Evolutionary conservation across 2,329 filamentous ascomycete species (phyloP).

Genomic region (Xylaria hypoxylon): DNA sequence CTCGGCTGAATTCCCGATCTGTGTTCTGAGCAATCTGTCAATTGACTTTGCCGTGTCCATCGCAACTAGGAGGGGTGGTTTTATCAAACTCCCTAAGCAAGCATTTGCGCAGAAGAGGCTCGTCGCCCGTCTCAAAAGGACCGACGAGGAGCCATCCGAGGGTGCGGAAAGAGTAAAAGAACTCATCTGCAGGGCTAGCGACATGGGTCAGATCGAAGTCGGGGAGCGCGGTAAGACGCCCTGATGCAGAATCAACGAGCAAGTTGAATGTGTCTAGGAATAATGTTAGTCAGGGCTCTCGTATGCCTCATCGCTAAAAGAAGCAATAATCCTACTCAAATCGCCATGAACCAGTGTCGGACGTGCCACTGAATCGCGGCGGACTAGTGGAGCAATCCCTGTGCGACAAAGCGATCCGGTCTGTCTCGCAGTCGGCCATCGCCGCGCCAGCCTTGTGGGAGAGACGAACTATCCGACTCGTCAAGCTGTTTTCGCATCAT

Average conservation of each 20-base stretch:
- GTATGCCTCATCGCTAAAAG: no score
- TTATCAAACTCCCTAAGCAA: conserved; percentile 13
- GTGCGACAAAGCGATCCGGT: conserved; percentile 10
- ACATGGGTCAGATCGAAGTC: no score
- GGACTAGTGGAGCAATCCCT: conserved; percentile 13
- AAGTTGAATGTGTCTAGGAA: no score
- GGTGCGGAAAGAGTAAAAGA: no score
- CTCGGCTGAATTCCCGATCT: conserved; percentile 4
- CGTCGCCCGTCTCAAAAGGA: conserved; percentile 2
- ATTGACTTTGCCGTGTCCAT: not conserved
- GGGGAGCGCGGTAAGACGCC: no score
- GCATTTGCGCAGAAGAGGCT: conserved; percentile 15
- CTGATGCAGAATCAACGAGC: no score
- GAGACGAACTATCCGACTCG: conserved; percentile 9
- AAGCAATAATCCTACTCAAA: no score
- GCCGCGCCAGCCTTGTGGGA: conserved; percentile 3
- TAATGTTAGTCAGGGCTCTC: no score
- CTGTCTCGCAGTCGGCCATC: conserved; percentile 1
- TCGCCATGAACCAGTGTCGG: no score
- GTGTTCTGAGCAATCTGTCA: conserved; percentile 3
- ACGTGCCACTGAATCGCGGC: conserved; percentile 6
- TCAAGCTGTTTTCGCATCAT: conserved; percentile 16
- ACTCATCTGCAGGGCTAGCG: no score
- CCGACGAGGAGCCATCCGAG: conserved; percentile 1
- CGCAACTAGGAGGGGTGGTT: not conserved